phyloP scores from a whole-genome alignment of 768 basidiomycete species.

The Baorangia bicolor region DNA sequence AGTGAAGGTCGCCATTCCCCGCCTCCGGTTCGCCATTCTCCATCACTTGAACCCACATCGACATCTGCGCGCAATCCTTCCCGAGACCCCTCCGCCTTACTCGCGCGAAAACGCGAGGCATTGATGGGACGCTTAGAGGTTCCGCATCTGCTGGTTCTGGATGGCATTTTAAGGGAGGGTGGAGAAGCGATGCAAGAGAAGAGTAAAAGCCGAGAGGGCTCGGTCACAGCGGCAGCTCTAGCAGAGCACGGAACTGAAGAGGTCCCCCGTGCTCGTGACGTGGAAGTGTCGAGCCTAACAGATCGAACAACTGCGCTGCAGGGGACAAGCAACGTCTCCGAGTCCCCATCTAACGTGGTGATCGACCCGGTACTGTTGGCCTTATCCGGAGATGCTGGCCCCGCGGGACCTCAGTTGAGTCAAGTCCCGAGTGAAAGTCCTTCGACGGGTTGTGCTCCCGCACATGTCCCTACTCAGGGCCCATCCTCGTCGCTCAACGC shows the following conservation, averaged over 20 bases:
- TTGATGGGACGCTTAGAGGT: slow-evolving; percentile 30
- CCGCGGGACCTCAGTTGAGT: not conserved
- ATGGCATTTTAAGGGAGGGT: slow-evolving; percentile 34
- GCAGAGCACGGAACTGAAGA: slow-evolving; percentile 6
- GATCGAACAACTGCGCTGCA: not conserved
- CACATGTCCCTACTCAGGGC: not conserved
- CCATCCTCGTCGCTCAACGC: not conserved
- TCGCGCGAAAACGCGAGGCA: slow-evolving; percentile 21
- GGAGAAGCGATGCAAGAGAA: slow-evolving; percentile 20
- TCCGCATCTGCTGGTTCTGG: slow-evolving; percentile 34
- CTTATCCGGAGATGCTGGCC: slow-evolving; percentile 19
- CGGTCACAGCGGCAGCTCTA: not conserved
- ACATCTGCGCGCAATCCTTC: not conserved
- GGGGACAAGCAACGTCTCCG: not conserved
- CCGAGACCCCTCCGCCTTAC: not conserved
- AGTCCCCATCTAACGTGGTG: slow-evolving; percentile 9
- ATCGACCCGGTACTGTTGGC: slow-evolving; percentile 35
- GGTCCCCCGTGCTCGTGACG: not conserved
- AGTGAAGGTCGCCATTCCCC: not conserved
- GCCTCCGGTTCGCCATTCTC: not conserved
- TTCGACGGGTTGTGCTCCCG: not conserved
- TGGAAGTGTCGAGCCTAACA: not conserved
- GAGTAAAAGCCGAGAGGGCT: slow-evolving; percentile 13
- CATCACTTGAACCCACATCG: not conserved
- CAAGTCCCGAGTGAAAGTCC: not conserved